Evolutionary conservation across 78 protist species (phyloP).

Genomic region (Polysphondylium violaceum): DNA sequence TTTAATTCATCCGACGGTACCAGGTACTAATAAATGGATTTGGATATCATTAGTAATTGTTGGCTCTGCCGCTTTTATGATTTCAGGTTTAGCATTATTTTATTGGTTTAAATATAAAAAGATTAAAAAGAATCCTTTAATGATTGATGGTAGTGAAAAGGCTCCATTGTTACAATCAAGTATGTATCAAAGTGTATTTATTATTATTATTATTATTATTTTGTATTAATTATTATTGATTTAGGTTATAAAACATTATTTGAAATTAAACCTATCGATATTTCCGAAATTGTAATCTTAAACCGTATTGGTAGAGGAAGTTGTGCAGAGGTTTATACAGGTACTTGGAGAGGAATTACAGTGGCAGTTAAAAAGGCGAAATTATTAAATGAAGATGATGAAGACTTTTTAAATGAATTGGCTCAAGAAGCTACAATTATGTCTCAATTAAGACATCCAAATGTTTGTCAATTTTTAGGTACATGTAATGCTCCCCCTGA

Average conservation of each 20-base stretch:
- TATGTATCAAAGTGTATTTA: neutral
- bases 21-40: neutral
- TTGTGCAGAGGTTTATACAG: constrained; percentile 84
- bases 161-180: constrained; percentile 37
- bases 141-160: constrained; percentile 5
- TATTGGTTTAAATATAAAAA: constrained; percentile 11
- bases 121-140: no score
- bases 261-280: constrained; percentile 76
- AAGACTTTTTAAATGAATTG: constrained; percentile 59
- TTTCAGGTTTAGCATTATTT: neutral
- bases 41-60: neutral
- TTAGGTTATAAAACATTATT: constrained; percentile 57
- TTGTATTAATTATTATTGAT: neutral
- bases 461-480: constrained; percentile 86
- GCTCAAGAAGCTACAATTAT: constrained; percentile 80
- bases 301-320: constrained; percentile 84
- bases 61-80: neutral
- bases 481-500: constrained; percentile 82
- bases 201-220: neutral
- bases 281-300: constrained; percentile 43
- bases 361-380: constrained; percentile 84
- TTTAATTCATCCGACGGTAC: no score
- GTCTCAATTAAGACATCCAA: constrained; percentile 85
- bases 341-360: constrained; percentile 82
- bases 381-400: constrained; percentile 53